phyloP scores from a whole-genome alignment of 2,329 filamentous ascomycete genomes.

The Phyllosticta citrichinensis region DNA sequence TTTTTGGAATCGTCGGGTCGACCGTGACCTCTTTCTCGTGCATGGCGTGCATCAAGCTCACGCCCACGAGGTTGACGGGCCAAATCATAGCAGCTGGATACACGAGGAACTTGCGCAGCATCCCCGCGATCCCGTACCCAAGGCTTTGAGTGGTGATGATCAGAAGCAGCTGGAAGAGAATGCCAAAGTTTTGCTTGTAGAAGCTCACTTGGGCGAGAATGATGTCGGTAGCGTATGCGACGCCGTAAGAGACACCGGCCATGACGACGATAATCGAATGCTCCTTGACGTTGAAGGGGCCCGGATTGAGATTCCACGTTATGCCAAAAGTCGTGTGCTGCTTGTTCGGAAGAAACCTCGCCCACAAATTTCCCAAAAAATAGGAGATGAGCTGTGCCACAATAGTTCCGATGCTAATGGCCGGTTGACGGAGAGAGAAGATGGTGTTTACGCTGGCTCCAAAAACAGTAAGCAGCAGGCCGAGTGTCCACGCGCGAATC shows the following conservation, averaged over 20 bases:
- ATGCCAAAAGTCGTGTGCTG: constrained; percentile 16
- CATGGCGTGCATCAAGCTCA: constrained; percentile 10
- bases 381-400: constrained; percentile 38
- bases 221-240: constrained; percentile 9
- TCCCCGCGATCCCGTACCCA: constrained; percentile 12
- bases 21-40: constrained; percentile 9
- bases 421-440: constrained; percentile 40
- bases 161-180: constrained; percentile 4
- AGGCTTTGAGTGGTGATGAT: constrained; percentile 12
- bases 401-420: constrained; percentile 34
- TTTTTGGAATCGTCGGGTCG: neutral
- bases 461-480: neutral
- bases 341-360: constrained; percentile 25
- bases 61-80: constrained; percentile 10
- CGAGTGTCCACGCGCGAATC: neutral
- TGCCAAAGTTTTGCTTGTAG: constrained; percentile 2
- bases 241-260: constrained; percentile 9
- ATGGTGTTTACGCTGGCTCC: constrained; percentile 18
- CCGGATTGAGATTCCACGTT: constrained; percentile 31
- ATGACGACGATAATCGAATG: constrained; percentile 18
- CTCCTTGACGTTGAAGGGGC: constrained; percentile 27
- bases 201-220: constrained; percentile 11
- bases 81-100: constrained; percentile 13
- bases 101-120: constrained; percentile 10
- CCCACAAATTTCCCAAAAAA: constrained; percentile 32